phyloP scores from a whole-genome alignment of 805 yeast species.

The Lipomyces yamadae region DNA sequence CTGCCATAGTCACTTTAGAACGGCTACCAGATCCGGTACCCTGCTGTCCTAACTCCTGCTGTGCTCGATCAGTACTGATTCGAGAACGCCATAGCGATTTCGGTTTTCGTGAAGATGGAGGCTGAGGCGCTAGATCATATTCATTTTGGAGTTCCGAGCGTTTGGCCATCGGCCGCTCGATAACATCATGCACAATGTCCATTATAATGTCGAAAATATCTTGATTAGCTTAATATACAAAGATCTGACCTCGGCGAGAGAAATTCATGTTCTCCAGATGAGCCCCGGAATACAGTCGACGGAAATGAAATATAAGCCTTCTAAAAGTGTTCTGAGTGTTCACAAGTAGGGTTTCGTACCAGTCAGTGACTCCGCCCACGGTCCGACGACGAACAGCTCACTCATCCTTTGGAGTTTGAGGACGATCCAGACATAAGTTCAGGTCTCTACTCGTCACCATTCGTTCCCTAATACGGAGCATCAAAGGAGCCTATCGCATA shows the following conservation, averaged over 20 bases:
- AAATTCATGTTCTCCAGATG: too few species aligned
- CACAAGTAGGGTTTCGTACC: neutral
- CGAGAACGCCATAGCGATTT: conserved; percentile 28
- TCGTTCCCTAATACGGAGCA: neutral
- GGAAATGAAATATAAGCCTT: too few species aligned
- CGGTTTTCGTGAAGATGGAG: neutral
- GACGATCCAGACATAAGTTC: neutral
- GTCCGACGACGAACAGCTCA: too few species aligned
- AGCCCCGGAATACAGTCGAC: too few species aligned
- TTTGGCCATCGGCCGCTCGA: conserved; percentile 25
- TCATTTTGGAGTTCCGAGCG: conserved; percentile 9
- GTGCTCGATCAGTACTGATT: neutral
- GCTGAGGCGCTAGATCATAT: neutral
- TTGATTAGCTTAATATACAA: neutral
- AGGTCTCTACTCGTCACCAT: neutral
- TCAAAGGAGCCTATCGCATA: neutral
- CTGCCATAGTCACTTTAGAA: neutral
- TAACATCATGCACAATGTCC: conserved; percentile 28
- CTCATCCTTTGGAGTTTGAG: neutral
- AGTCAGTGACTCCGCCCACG: neutral
- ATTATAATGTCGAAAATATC: conserved; percentile 6
- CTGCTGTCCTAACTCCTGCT: neutral
- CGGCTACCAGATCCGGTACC: neutral
- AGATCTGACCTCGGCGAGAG: too few species aligned
- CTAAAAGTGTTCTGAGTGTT: neutral